A percentile compares a stretch with the other conserved stretches of the same genome.
Evolutionary conservation across 257 asterid genomes (phyloP).

Genomic region (Petunia secreta): DNA sequence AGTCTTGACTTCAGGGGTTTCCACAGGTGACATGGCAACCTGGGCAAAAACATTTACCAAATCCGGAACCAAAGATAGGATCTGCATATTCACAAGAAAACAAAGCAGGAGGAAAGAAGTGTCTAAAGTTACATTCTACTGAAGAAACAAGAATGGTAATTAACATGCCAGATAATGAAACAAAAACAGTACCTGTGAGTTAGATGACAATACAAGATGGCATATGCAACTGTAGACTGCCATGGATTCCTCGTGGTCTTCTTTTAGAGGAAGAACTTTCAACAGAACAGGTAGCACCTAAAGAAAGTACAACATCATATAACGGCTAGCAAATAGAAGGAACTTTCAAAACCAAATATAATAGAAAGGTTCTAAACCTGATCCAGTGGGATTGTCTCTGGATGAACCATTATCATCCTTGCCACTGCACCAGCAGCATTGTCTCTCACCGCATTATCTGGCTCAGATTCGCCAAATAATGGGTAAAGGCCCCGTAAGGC

Average conservation of each 20-base stretch:
- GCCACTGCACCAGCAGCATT: slow-evolving; percentile 99
- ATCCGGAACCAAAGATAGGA: slow-evolving; percentile 73
- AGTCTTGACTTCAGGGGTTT: slow-evolving; percentile 82
- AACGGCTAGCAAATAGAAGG: neutral
- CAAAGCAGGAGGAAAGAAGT: slow-evolving; percentile 13
- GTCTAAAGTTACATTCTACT: neutral
- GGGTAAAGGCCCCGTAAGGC: slow-evolving; percentile 74
- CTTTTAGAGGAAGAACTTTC: slow-evolving; percentile 95
- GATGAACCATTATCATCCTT: slow-evolving; percentile 89
- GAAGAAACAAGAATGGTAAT: slow-evolving; percentile 11
- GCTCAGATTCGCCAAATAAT: slow-evolving; percentile 86
- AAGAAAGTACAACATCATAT: slow-evolving; percentile 5
- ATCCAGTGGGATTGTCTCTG: slow-evolving; percentile 79
- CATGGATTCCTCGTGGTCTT: slow-evolving; percentile 87
- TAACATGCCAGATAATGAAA: slow-evolving; percentile 19
- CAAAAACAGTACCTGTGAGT: slow-evolving; percentile 68
- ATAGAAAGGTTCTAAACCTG: slow-evolving; percentile 54
- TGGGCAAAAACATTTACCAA: slow-evolving; percentile 89
- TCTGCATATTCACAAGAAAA: slow-evolving; percentile 49
- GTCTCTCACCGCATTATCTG: slow-evolving; percentile 94
- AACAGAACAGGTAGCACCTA: slow-evolving; percentile 87
- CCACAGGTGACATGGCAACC: slow-evolving; percentile 78
- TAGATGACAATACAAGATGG: slow-evolving; percentile 80
- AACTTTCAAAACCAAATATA: slow-evolving; percentile 14
- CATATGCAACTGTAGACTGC: slow-evolving; percentile 89